phyloP scores from a whole-genome alignment of 768 basidiomycete genomes.

The Clavaria fumosa region DNA sequence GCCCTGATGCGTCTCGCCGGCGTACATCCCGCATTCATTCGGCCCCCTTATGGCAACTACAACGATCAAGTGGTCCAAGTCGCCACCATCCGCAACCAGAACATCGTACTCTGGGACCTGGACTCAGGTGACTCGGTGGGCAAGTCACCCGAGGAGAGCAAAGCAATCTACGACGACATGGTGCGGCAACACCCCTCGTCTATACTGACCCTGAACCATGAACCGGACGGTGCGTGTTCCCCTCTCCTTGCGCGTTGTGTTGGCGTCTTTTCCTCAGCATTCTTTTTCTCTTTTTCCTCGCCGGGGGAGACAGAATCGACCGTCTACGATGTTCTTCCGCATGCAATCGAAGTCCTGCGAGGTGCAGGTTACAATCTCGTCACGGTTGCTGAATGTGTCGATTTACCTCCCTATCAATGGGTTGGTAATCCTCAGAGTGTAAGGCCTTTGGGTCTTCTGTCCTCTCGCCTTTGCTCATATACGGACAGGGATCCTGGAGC shows the following conservation, averaged over 20 bases:
- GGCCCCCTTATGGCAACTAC: slow-evolving; percentile 33
- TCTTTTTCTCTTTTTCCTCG: too few species aligned
- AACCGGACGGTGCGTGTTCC: slow-evolving; percentile 18
- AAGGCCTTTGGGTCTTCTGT: slow-evolving; percentile 9
- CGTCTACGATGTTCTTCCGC: slow-evolving; percentile 20
- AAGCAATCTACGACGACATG: slow-evolving; percentile 16
- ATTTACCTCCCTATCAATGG: slow-evolving; percentile 22
- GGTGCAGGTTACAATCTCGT: slow-evolving; percentile 28
- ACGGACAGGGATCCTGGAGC: too few species aligned
- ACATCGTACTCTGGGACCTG: slow-evolving; percentile 17
- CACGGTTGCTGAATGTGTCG: slow-evolving; percentile 28
- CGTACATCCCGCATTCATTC: slow-evolving; percentile 30
- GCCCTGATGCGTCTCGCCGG: slow-evolving; percentile 28
- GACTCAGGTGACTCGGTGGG: slow-evolving; percentile 22
- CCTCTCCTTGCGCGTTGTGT: slow-evolving; percentile 9
- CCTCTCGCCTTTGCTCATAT: too few species aligned
- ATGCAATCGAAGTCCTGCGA: slow-evolving; percentile 24
- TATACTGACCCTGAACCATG: slow-evolving; percentile 27
- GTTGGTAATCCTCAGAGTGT: slow-evolving; percentile 20
- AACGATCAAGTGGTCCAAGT: slow-evolving; percentile 31
- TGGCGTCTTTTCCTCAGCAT: too few species aligned
- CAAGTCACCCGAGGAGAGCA: slow-evolving; percentile 16
- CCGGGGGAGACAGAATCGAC: too few species aligned
- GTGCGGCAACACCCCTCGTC: slow-evolving; percentile 18
- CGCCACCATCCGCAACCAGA: slow-evolving; percentile 18